These are phyloP conservation scores for Sugiyamaella lignohabitans DNA, from an alignment of 805 yeast genomes.

Conservation along the genomic window DNA sequence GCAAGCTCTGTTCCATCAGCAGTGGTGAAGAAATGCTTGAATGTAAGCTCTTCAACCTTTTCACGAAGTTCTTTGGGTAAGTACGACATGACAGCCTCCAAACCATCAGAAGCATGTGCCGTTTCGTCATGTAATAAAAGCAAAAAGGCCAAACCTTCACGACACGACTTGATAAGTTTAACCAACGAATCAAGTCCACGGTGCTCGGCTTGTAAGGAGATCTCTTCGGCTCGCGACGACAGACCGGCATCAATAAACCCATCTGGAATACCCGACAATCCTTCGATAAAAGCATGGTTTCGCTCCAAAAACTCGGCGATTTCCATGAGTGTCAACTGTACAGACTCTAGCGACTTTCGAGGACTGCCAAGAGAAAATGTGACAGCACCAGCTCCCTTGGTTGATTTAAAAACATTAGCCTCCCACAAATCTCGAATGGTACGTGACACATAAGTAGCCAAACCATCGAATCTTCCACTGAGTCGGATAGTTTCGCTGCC, in stretches of 20 bases:
- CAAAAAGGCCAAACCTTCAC: slow-evolving; percentile 86
- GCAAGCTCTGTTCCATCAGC: slow-evolving; percentile 56
- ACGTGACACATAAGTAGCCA: slow-evolving; percentile 70
- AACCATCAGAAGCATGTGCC: slow-evolving; percentile 35
- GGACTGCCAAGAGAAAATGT: slow-evolving; percentile 18
- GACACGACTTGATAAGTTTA: slow-evolving; percentile 66
- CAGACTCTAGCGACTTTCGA: slow-evolving; percentile 21
- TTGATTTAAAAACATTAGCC: slow-evolving; percentile 49
- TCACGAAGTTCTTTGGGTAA: slow-evolving; percentile 62
- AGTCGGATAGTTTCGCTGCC: slow-evolving; percentile 49
- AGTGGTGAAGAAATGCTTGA: slow-evolving; percentile 74
- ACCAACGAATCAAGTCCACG: slow-evolving; percentile 76
- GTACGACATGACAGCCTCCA: slow-evolving; percentile 63
- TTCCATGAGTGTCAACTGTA: slow-evolving; percentile 30
- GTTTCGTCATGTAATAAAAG: slow-evolving; percentile 72
- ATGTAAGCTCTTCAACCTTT: slow-evolving; percentile 58
- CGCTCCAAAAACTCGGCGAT: slow-evolving; percentile 35
- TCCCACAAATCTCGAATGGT: slow-evolving; percentile 77
- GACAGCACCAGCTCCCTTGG: slow-evolving; percentile 11
- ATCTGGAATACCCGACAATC: slow-evolving; percentile 31
- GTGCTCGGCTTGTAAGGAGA: slow-evolving; percentile 70
- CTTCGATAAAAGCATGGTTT: slow-evolving; percentile 42
- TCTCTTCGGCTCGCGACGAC: slow-evolving; percentile 23
- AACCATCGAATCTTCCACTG: slow-evolving; percentile 88
- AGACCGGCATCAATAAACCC: slow-evolving; percentile 2